phyloP scores from a whole-genome alignment of 108 stramenopile genomes.

The Nitzschia sp. region DNA sequence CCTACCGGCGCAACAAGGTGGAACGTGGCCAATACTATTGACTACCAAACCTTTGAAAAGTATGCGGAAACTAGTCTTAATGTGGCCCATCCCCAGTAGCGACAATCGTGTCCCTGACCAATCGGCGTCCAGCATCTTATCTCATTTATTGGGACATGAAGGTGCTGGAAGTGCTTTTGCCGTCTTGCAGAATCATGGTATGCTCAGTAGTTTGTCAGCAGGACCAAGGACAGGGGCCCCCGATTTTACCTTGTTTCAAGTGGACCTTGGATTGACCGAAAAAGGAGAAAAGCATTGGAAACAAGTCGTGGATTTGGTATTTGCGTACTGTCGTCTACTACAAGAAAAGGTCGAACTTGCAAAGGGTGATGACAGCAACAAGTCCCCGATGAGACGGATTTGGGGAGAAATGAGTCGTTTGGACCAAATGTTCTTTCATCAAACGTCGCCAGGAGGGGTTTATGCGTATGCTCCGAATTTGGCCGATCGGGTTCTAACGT shows the following conservation, averaged over 20 bases:
- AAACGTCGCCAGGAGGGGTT: constrained; percentile 70
- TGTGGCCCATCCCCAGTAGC: constrained; percentile 63
- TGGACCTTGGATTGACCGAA: constrained; percentile 70
- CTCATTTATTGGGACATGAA: constrained; percentile 84
- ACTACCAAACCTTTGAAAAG: constrained; percentile 70
- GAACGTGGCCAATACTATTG: constrained; percentile 64
- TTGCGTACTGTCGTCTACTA: constrained; percentile 68
- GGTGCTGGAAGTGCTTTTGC: constrained; percentile 72
- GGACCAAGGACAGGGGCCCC: constrained; percentile 62
- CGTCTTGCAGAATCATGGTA: constrained; percentile 62
- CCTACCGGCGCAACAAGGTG: constrained; percentile 34
- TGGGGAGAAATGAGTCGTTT: constrained; percentile 62
- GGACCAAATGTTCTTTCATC: constrained; percentile 66
- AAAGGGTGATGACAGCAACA: constrained; percentile 8
- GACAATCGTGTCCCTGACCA: constrained; percentile 49
- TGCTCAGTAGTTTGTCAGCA: constrained; percentile 55
- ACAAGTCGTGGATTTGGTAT: constrained; percentile 58
- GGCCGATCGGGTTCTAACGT: constrained; percentile 46
- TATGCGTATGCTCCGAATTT: constrained; percentile 70
- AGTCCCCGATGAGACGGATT: constrained; percentile 23
- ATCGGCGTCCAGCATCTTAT: constrained; percentile 55
- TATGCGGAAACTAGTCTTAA: constrained; percentile 58
- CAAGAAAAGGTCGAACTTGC: constrained; percentile 21
- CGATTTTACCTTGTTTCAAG: constrained; percentile 70
- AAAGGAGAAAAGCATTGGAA: constrained; percentile 78